phyloP scores from a whole-genome alignment of 306 rosid genomes.

The Citrullus mucosospermus region DNA sequence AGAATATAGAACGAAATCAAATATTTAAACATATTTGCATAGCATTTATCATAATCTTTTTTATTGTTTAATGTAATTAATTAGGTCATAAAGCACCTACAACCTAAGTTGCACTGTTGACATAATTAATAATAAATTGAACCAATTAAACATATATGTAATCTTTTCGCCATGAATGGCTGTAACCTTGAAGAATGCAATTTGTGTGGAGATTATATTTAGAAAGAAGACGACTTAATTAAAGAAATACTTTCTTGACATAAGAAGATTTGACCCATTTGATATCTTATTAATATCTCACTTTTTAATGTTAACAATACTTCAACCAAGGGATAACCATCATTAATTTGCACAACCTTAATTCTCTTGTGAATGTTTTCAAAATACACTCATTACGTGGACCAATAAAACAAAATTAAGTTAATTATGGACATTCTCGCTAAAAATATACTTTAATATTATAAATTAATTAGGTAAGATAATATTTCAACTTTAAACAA shows the following conservation, averaged over 20 bases:
- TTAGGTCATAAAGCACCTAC: no score
- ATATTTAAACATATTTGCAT: no score
- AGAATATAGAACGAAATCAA: no score
- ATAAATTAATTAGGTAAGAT: neutral
- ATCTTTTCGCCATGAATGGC: no score
- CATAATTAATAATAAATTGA: no score
- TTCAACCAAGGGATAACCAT: neutral
- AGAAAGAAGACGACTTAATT: neutral
- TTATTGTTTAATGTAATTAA: no score
- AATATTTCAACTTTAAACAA: neutral
- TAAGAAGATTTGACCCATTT: neutral
- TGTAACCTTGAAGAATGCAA: no score
- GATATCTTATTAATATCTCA: neutral
- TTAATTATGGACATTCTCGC: neutral
- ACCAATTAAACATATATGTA: no score
- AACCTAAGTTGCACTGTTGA: no score
- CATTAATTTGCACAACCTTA: neutral
- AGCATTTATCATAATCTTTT: no score
- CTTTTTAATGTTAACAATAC: neutral
- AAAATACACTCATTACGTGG: neutral
- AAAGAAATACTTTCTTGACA: neutral
- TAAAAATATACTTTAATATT: neutral
- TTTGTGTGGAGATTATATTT: no score
- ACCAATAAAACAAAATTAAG: neutral
- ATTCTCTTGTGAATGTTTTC: neutral